phyloP scores from a whole-genome alignment of 371 early-diverging fungal genomes.

The Apophysomyces ossiformis region DNA sequence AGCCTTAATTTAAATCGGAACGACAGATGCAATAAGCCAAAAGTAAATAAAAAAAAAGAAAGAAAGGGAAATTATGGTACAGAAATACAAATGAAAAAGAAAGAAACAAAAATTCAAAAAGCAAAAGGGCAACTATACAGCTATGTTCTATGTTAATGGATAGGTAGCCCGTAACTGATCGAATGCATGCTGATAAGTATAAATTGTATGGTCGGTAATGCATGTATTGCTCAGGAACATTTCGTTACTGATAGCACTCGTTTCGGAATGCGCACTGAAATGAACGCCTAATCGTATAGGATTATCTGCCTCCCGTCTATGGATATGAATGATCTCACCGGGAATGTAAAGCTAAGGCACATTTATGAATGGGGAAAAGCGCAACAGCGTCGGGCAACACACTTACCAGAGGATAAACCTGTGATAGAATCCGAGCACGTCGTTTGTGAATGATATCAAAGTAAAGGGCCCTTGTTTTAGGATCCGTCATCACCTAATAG shows the following conservation, averaged over 20 bases:
- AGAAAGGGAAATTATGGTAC: background rate
- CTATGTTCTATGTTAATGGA: background rate
- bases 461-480: slow-evolving; percentile 27
- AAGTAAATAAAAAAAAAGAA: background rate
- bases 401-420: slow-evolving; percentile 44
- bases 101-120: slow-evolving; percentile 2
- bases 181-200: slow-evolving; percentile 37
- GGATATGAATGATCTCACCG: slow-evolving; percentile 44
- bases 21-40: background rate
- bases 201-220: slow-evolving; percentile 49
- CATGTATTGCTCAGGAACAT: slow-evolving; percentile 45
- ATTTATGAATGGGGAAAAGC: background rate
- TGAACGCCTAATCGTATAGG: slow-evolving; percentile 17
- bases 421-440: slow-evolving; percentile 30
- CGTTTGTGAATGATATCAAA: slow-evolving; percentile 37
- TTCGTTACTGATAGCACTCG: slow-evolving; percentile 33
- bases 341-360: slow-evolving; percentile 43
- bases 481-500: slow-evolving; percentile 26
- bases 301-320: slow-evolving; percentile 23
- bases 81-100: background rate
- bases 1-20: background rate
- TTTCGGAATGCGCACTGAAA: slow-evolving; percentile 26
- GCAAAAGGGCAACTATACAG: background rate
- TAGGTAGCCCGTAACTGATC: slow-evolving; percentile 23
- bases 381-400: background rate